Conservation (phyloP, 2,329 filamentous ascomycete genomes). For the Rhexocercosporidium sp. region DNA sequence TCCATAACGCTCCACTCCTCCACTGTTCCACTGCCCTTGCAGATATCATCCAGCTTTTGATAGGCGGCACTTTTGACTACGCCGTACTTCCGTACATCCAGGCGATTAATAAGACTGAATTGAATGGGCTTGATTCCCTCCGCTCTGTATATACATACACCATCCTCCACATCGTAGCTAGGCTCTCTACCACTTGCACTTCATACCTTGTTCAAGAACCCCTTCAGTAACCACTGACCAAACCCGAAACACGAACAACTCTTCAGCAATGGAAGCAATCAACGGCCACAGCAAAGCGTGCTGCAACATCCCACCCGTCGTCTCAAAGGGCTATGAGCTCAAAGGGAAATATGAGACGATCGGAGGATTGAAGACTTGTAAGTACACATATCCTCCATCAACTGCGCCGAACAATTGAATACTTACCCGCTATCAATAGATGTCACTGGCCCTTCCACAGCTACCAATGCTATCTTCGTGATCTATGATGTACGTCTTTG, state of each 20-base stretch:
- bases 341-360: slow-evolving; percentile 62
- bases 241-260: background rate
- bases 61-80: too few species aligned
- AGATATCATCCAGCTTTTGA: too few species aligned
- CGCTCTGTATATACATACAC: too few species aligned
- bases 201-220: too few species aligned
- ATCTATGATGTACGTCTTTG: slow-evolving; percentile 52
- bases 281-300: slow-evolving; percentile 58
- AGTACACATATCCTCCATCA: slow-evolving; percentile 19
- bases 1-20: too few species aligned
- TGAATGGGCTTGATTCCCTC: too few species aligned
- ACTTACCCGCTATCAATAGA: slow-evolving; percentile 37
- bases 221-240: too few species aligned
- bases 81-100: too few species aligned
- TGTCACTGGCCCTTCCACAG: slow-evolving; percentile 51
- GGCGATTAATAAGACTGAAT: too few species aligned
- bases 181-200: too few species aligned
- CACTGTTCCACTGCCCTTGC: too few species aligned
- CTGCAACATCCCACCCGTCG: slow-evolving; percentile 62
- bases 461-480: slow-evolving; percentile 62
- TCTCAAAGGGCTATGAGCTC: slow-evolving; percentile 56
- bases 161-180: too few species aligned
- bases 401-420: background rate
- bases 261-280: slow-evolving; percentile 24
- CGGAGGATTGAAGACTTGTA: slow-evolving; percentile 58